Evolutionary conservation across 495 filamentous ascomycete species (phyloP).

Genomic region (Penicillium egyptiacum): DNA sequence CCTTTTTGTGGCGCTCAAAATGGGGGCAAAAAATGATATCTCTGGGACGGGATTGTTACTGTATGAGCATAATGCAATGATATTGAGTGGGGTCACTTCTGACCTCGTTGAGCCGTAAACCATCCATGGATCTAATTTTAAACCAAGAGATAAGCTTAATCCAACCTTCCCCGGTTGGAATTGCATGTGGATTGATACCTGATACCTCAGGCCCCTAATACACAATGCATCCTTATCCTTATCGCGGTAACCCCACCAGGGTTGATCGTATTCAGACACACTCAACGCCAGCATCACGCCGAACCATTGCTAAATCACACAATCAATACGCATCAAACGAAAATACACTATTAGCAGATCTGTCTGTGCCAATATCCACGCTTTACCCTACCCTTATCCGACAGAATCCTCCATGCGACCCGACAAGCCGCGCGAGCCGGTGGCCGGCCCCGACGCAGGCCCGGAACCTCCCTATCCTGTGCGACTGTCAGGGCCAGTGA

Average conservation of each 20-base stretch:
- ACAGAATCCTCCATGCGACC: conserved; percentile 35
- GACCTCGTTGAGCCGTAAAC: conserved; percentile 4
- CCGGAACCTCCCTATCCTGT: conserved; percentile 80
- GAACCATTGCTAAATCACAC: conserved; percentile 2
- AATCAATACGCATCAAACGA: background rate
- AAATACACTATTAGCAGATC: background rate
- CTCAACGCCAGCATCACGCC: background rate
- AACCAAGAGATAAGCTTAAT: conserved; percentile 5
- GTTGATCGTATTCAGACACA: background rate
- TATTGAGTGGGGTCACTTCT: conserved; percentile 12
- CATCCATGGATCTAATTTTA: background rate
- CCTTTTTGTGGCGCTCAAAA: conserved; percentile 29
- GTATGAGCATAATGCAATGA: conserved; percentile 28
- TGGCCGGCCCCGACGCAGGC: conserved; percentile 68
- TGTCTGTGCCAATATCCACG: background rate
- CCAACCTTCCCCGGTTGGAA: background rate
- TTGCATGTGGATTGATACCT: background rate
- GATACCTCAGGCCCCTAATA: background rate
- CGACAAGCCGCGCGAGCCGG: conserved; percentile 53
- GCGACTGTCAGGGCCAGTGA: conserved; percentile 75
- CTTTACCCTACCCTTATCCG: background rate
- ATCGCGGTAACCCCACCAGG: conserved; percentile 14
- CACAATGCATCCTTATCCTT: conserved; percentile 7
- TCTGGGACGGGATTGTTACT: conserved; percentile 25
- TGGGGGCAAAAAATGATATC: conserved; percentile 29